phyloP scores from a whole-genome alignment of 495 filamentous ascomycete species.

The Thermothielavioides terrestris region DNA sequence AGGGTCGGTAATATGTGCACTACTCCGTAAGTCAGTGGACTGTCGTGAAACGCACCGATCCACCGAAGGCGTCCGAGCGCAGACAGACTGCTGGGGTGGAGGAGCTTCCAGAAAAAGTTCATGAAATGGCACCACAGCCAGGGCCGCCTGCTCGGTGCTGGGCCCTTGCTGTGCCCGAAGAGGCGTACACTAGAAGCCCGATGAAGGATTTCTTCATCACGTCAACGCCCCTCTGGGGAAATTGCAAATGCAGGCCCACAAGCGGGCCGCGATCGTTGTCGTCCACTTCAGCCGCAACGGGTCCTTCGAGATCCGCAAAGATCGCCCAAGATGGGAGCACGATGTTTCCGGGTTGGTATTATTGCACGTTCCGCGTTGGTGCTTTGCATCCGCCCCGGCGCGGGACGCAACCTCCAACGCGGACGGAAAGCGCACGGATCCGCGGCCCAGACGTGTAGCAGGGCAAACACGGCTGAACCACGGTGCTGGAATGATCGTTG shows the following conservation, averaged over 20 bases:
- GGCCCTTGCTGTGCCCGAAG: background rate
- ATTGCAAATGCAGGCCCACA: background rate
- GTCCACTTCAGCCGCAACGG: too few relatives aligned
- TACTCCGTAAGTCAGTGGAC: too few relatives aligned
- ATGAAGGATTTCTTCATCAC: too few relatives aligned
- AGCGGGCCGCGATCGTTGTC: background rate
- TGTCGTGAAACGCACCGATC: too few relatives aligned
- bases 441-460: background rate
- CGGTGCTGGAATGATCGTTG: background rate
- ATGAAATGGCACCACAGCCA: constrained; percentile 3
- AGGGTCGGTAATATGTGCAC: too few relatives aligned
- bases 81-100: too few relatives aligned
- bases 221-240: too few relatives aligned
- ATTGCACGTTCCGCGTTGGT: background rate
- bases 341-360: too few relatives aligned
- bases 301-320: too few relatives aligned
- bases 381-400: background rate
- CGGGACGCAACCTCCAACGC: background rate
- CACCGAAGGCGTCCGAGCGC: too few relatives aligned
- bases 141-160: background rate
- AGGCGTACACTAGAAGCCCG: too few relatives aligned
- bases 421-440: background rate
- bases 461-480: background rate
- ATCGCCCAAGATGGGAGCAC: background rate
- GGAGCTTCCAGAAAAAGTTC: constrained; percentile 13